Conservation (phyloP, 2,329 filamentous ascomycete genomes). For the Penicillium sp. region DNA sequence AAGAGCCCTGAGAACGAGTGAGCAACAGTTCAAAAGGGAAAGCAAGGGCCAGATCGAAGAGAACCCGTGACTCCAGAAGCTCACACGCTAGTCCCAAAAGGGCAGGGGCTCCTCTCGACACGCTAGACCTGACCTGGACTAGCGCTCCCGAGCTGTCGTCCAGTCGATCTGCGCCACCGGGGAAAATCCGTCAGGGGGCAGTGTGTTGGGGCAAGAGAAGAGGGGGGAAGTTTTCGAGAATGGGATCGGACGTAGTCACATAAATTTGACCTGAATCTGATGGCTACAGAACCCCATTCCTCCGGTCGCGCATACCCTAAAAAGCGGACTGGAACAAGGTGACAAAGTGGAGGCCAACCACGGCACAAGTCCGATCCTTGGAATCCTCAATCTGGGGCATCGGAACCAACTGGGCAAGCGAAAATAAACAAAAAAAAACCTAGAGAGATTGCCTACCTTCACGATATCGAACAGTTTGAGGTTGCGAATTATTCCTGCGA, state of each 20-base stretch:
- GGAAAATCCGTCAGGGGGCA: constrained; percentile 20
- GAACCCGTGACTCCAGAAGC: constrained; percentile 41
- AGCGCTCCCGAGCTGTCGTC: constrained; percentile 37
- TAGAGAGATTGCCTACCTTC: constrained; percentile 17
- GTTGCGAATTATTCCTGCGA: constrained; percentile 26
- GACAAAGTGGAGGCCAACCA: constrained; percentile 19
- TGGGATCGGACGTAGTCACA: not conserved
- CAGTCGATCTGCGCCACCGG: constrained; percentile 33
- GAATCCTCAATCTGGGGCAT: constrained; percentile 22
- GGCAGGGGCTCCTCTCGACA: constrained; percentile 20
- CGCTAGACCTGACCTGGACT: constrained; percentile 28
- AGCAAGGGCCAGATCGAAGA: constrained; percentile 19
- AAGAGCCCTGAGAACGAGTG: constrained; percentile 16
- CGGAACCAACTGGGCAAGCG: constrained; percentile 13
- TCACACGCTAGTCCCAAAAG: constrained; percentile 32
- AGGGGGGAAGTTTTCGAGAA: not conserved
- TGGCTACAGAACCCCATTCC: not conserved
- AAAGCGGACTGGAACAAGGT: not conserved
- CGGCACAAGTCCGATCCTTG: constrained; percentile 26
- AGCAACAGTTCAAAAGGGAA: constrained; percentile 24
- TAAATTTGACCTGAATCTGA: not conserved
- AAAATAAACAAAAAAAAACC: constrained; percentile 6
- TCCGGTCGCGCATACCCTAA: not conserved
- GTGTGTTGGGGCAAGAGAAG: constrained; percentile 5
- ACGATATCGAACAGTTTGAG: constrained; percentile 13